Evolutionary conservation across 768 basidiomycete genomes (phyloP).

Genomic region (Paxillus rubicundulus): DNA sequence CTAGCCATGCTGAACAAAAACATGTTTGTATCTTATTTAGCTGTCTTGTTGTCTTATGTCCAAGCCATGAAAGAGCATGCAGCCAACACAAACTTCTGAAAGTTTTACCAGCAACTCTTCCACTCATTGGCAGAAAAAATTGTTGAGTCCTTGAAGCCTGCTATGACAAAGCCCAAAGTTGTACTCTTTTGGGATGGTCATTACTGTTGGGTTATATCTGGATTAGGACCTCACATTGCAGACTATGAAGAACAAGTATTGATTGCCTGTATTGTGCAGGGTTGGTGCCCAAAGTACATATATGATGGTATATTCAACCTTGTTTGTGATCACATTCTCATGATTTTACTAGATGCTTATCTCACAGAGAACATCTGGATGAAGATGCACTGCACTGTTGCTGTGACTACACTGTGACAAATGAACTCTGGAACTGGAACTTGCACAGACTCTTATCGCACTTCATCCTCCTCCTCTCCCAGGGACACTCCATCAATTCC

Average conservation of each 20-base stretch:
- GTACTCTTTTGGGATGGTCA: constrained; percentile 13
- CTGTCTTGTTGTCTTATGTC: no score
- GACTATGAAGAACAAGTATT: constrained; percentile 40
- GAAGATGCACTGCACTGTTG: background rate
- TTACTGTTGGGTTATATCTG: constrained; percentile 28
- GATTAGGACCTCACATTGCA: constrained; percentile 37
- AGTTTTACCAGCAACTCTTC: constrained; percentile 14
- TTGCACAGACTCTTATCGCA: no score
- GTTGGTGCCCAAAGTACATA: constrained; percentile 28
- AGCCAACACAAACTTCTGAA: constrained; percentile 6
- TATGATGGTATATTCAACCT: background rate
- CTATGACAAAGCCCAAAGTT: constrained; percentile 29
- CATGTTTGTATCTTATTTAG: no score
- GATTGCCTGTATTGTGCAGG: constrained; percentile 31
- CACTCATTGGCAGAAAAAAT: constrained; percentile 29
- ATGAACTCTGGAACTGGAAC: no score
- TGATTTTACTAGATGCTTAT: background rate
- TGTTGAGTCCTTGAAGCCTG: constrained; percentile 20
- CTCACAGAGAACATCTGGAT: background rate
- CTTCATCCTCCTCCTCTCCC: no score
- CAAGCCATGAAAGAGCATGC: no score
- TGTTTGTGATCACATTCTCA: background rate
- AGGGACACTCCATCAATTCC: no score
- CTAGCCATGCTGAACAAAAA: no score
- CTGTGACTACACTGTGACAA: no score